Base-by-base conservation (phyloP, 2,329 filamentous ascomycete genomes). In the Aspergillus pseudotamarii region DNA sequence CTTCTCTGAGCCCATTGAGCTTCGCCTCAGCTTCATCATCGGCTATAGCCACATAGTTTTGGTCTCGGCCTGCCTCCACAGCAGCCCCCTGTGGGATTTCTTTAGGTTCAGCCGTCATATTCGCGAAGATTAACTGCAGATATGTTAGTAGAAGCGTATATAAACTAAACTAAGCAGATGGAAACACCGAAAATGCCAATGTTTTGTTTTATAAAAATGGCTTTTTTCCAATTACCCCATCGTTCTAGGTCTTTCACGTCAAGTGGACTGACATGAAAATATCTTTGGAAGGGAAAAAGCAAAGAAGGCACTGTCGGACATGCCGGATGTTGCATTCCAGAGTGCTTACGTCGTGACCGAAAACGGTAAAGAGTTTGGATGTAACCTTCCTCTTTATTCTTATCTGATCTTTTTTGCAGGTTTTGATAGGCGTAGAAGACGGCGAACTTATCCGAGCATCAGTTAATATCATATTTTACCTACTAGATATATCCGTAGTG, bases 31-130 rank as follows among this genome's bases (percentile, higher is more conserved):
- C 51, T 4, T 55, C 51, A 38, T 55, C 28, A 14, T 51, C 34
- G 32, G 19, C 30, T 16, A n/a, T 9, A 10, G 30, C 9, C 16
- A 16, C 6, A 36, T 55, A 26, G 9, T 55, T 55, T 10, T 14
- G 51, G 51, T 55, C 51, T 23, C 51, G 51, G 30, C 51, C 51
- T 21, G 51, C 51, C 34, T 55, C 51, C 51, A 55, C 32, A 26
- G 51, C 14, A 38, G 51, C 16, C 10, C 12, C 51, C 36, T 55
- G 32, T 4, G 51, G n/a, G 9, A 55, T 23, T 34, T 55, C 51
- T 38, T 55, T 55, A 26, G 30, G 51, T 32, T 55, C 32, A 55
- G 21, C 51, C n/a, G 32, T 23, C 51, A 55, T 55, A 19, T 6
- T 55, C 32, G n/a, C 34, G 32, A 21, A 8, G 32, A 32, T 23